Percentiles rank a stretch among this genome's conserved stretches.
Evolutionary conservation across 2,329 filamentous ascomycete species (phyloP).

Genomic region (Xylaria sp.): DNA sequence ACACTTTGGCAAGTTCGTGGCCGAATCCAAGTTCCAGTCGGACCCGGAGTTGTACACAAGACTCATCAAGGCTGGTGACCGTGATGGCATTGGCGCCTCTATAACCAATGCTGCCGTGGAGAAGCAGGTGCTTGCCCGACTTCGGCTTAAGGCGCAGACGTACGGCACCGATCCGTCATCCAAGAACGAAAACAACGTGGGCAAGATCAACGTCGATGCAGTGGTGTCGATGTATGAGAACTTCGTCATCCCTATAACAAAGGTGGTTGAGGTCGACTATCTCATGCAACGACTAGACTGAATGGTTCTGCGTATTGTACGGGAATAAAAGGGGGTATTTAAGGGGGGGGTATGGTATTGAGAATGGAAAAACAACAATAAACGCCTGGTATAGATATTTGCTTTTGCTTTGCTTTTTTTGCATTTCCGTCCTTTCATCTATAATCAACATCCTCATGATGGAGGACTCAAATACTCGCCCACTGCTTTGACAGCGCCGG

Average conservation of each 20-base stretch:
- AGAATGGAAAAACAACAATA: neutral
- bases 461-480: slow-evolving; percentile 63
- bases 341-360: neutral
- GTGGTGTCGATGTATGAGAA: slow-evolving; percentile 87
- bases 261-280: slow-evolving; percentile 96
- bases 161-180: slow-evolving; percentile 86
- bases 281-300: slow-evolving; percentile 80
- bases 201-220: slow-evolving; percentile 88
- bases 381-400: slow-evolving; percentile 2
- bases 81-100: slow-evolving; percentile 74
- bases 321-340: neutral
- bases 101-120: slow-evolving; percentile 90
- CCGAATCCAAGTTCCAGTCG: slow-evolving; percentile 86
- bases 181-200: slow-evolving; percentile 47
- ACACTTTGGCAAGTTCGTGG: slow-evolving; percentile 98
- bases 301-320: slow-evolving; percentile 6
- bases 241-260: slow-evolving; percentile 95
- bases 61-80: slow-evolving; percentile 76
- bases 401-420: neutral
- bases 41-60: slow-evolving; percentile 75
- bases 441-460: slow-evolving; percentile 34
- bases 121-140: slow-evolving; percentile 79
- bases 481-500: slow-evolving; percentile 68
- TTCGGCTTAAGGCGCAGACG: slow-evolving; percentile 83
- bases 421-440: slow-evolving; percentile 10